A percentile compares a stretch with the other conserved stretches of the same genome.
phyloP scores from a whole-genome alignment of 306 rosid genomes.

The Crotalaria pallida region DNA sequence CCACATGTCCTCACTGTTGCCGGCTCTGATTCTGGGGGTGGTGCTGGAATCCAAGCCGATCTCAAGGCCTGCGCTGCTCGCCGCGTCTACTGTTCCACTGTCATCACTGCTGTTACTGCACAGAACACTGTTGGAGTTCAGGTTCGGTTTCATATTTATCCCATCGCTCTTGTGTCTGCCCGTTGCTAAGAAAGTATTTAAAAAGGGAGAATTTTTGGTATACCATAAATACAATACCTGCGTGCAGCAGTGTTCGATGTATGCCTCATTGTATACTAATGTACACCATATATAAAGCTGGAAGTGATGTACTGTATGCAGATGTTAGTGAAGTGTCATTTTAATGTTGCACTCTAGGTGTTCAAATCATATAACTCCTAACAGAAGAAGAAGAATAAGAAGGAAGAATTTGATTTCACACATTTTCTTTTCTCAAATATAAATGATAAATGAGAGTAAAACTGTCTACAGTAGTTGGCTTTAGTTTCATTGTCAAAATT shows the following conservation, averaged over 20 bases:
- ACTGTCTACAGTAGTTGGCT: background rate
- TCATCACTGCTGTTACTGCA: constrained; percentile 85
- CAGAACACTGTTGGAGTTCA: constrained; percentile 92
- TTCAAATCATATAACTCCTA: too few species aligned
- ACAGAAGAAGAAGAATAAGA: background rate
- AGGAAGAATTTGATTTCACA: background rate
- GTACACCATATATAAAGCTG: background rate
- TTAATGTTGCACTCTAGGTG: too few species aligned
- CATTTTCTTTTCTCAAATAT: background rate
- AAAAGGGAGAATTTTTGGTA: too few species aligned
- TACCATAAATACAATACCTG: background rate
- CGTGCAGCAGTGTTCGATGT: too few species aligned
- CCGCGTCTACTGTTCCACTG: constrained; percentile 89
- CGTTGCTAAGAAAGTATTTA: background rate
- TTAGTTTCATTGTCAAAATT: background rate
- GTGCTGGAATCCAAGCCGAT: constrained; percentile 97
- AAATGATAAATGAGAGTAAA: background rate
- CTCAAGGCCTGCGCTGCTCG: constrained; percentile 82
- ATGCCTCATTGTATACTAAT: too few species aligned
- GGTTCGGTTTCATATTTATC: constrained; percentile 40
- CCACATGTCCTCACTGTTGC: constrained; percentile 81
- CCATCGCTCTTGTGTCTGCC: background rate
- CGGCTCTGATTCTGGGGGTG: constrained; percentile 90
- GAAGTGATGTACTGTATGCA: background rate
- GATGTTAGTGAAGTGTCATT: background rate